Conservation (phyloP, 1,139 yeast species). For the Kodamaea sp. region DNA sequence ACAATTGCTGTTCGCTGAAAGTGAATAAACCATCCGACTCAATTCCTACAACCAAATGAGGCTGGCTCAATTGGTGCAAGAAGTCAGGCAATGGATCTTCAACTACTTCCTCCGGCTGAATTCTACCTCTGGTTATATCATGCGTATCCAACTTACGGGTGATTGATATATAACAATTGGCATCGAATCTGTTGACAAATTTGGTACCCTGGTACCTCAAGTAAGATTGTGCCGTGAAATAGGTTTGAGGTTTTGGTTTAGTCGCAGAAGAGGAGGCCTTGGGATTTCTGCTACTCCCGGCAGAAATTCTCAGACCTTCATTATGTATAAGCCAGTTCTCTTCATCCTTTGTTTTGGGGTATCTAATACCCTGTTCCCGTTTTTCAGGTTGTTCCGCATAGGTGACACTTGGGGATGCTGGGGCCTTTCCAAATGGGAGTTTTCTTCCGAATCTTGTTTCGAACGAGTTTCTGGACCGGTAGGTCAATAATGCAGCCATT, state of each 20-base stretch:
- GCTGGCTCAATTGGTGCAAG: constrained; percentile 61
- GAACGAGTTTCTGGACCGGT: constrained; percentile 88
- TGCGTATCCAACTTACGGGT: constrained; percentile 94
- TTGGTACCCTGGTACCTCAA: constrained; percentile 91
- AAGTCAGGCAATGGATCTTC: constrained; percentile 44
- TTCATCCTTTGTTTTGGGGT: constrained; percentile 45
- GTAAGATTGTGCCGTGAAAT: constrained; percentile 93
- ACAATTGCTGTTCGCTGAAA: constrained; percentile 81
- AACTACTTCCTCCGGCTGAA: constrained; percentile 22
- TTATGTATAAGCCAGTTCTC: constrained; percentile 48
- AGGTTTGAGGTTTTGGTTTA: constrained; percentile 67
- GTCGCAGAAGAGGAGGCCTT: not conserved
- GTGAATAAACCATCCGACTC: constrained; percentile 93
- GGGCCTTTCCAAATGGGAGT: constrained; percentile 39
- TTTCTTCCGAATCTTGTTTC: constrained; percentile 88
- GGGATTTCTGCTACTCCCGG: constrained; percentile 8
- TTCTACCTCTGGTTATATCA: constrained; percentile 82
- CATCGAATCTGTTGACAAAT: constrained; percentile 87
- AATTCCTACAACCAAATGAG: constrained; percentile 84
- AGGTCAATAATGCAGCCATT: constrained; percentile 93
- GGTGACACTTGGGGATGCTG: constrained; percentile 10
- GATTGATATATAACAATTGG: constrained; percentile 92
- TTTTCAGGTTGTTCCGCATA: constrained; percentile 22
- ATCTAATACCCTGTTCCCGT: constrained; percentile 25
- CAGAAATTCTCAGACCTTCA: constrained; percentile 35